phyloP scores from a whole-genome alignment of 1,284 basidiomycete genomes.

The Trichosporon inkin region DNA sequence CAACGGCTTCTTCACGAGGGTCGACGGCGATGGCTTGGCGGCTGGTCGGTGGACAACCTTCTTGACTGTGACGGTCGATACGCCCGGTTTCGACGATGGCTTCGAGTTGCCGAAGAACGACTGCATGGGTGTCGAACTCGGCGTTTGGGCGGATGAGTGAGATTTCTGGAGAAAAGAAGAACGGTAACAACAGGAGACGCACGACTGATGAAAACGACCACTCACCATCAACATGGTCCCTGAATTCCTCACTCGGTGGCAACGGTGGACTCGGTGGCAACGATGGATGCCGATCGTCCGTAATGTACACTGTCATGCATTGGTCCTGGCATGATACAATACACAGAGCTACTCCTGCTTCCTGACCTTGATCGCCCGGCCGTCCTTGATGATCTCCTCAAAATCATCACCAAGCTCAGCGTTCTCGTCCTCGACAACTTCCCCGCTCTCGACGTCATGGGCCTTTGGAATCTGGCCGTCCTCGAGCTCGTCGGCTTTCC shows the following conservation, averaged over 20 bases:
- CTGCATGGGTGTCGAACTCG: slow-evolving; percentile 22
- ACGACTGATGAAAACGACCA: neutral
- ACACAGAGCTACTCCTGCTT: slow-evolving; percentile 17
- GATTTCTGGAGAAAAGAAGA: neutral
- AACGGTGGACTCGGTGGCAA: neutral
- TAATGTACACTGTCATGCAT: slow-evolving; percentile 12
- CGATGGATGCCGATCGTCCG: neutral
- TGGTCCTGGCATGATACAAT: slow-evolving; percentile 1
- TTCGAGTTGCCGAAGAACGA: slow-evolving; percentile 33
- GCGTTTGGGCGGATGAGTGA: neutral
- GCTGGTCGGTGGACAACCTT: slow-evolving; percentile 18
- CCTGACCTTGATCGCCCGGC: slow-evolving; percentile 22
- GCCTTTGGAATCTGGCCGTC: slow-evolving; percentile 16
- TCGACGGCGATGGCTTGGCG: neutral
- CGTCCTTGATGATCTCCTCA: slow-evolving; percentile 20
- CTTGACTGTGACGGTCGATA: slow-evolving; percentile 28
- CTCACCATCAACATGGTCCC: slow-evolving; percentile 2
- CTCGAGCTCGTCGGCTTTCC: slow-evolving; percentile 18
- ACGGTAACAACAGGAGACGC: neutral
- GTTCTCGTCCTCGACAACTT: slow-evolving; percentile 22
- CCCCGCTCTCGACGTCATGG: slow-evolving; percentile 21
- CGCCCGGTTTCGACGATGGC: slow-evolving; percentile 17
- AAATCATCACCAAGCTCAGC: slow-evolving; percentile 23
- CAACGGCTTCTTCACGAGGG: neutral
- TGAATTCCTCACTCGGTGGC: slow-evolving; percentile 7